phyloP scores from a whole-genome alignment of 345 rosid species.

The Salix udensis region DNA sequence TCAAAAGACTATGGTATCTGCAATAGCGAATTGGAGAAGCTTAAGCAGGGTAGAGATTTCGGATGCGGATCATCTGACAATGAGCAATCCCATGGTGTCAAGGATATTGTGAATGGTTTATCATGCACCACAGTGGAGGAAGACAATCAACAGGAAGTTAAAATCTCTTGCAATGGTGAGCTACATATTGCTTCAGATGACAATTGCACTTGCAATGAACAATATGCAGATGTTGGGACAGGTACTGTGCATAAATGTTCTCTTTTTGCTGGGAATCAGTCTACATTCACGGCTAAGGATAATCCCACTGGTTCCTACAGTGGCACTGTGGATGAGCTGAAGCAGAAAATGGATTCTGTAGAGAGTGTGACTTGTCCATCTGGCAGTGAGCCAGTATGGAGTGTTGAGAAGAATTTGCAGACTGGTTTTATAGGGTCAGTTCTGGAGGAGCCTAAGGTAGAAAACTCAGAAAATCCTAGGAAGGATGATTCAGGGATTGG shows the following conservation, averaged over 20 bases:
- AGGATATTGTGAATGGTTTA: conserved; percentile 14
- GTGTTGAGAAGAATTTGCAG: conserved; percentile 21
- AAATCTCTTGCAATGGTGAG: conserved; percentile 12
- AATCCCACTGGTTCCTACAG: conserved; percentile 11
- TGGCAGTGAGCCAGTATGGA: conserved; percentile 10
- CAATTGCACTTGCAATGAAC: conserved; percentile 6
- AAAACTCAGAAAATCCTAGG: conserved; percentile 22
- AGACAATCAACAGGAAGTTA: conserved; percentile 10
- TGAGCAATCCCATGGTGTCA: conserved; percentile 12
- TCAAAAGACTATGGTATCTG: conserved; percentile 1
- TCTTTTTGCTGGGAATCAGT: conserved; percentile 6
- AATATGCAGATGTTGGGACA: conserved; percentile 16
- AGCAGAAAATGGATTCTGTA: conserved; percentile 28
- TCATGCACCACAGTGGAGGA: background rate
- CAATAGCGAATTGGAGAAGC: conserved; percentile 14
- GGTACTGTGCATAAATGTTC: conserved; percentile 17
- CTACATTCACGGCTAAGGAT: conserved; percentile 9
- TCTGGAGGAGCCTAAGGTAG: conserved; percentile 16
- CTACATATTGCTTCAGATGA: conserved; percentile 9
- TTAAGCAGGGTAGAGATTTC: conserved; percentile 19
- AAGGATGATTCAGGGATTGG: conserved; percentile 21
- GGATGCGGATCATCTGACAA: conserved; percentile 11
- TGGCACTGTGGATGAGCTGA: conserved; percentile 20
- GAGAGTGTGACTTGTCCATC: conserved; percentile 21
- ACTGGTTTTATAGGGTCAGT: conserved; percentile 16